phyloP scores from a whole-genome alignment of 768 basidiomycete genomes.

The Leccinum sublutescens region DNA sequence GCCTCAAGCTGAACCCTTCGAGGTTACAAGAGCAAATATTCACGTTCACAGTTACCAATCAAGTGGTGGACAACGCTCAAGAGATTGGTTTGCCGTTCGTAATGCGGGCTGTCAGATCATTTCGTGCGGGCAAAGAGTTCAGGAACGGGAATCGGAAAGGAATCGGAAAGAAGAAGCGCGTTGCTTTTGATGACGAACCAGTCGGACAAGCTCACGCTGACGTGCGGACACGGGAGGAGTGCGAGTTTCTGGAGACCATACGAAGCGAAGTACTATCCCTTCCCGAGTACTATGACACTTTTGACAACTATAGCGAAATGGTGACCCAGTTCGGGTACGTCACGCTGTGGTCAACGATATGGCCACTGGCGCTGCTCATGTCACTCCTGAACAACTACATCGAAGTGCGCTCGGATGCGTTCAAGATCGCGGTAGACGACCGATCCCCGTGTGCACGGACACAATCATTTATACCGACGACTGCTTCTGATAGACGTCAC shows the following conservation, averaged over 20 bases:
- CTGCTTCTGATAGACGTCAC: no score
- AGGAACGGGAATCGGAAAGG: conserved; percentile 23
- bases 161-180: conserved; percentile 55
- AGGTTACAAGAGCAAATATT: conserved; percentile 91
- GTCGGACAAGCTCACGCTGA: conserved; percentile 29
- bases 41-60: conserved; percentile 88
- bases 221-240: conserved; percentile 54
- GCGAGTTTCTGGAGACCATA: conserved; percentile 76
- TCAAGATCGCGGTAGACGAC: conserved; percentile 90
- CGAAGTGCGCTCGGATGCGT: conserved; percentile 92
- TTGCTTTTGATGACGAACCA: conserved; percentile 67
- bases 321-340: conserved; percentile 94
- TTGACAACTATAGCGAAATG: conserved; percentile 95
- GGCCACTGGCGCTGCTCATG: conserved; percentile 90
- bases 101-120: conserved; percentile 53
- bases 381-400: conserved; percentile 90
- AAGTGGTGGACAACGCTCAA: conserved; percentile 70
- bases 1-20: conserved; percentile 59
- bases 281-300: conserved; percentile 71
- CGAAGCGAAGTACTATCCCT: conserved; percentile 66
- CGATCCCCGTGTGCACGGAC: conserved; percentile 81
- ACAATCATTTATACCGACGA: conserved; percentile 46
- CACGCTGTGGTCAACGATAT: conserved; percentile 88
- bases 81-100: conserved; percentile 85
- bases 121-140: conserved; percentile 45